These are phyloP conservation scores for Hypomyces rosellus DNA, from an alignment of 2,329 filamentous ascomycete species.

Conservation along the genomic window DNA sequence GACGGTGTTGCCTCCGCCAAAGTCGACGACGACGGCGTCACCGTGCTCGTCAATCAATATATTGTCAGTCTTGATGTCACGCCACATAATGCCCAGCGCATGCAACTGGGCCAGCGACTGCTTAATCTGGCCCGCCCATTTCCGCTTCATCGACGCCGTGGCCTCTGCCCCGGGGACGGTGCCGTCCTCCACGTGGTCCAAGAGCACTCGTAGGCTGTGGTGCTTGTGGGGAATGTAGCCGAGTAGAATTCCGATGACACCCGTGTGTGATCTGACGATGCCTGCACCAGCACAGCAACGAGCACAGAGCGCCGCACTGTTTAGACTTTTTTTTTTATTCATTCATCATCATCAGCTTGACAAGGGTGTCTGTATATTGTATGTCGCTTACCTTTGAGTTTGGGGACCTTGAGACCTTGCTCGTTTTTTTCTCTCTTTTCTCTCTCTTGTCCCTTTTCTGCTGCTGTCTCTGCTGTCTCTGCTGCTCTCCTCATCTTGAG, in stretches of 20 bases:
- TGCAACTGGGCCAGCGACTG: background rate
- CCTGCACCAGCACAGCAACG: too few relatives aligned
- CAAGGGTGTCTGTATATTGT: too few relatives aligned
- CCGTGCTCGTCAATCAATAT: background rate
- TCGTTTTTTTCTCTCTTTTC: too few relatives aligned
- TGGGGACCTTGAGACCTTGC: too few relatives aligned
- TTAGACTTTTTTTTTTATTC: too few relatives aligned
- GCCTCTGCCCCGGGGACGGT: background rate
- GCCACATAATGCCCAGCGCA: background rate
- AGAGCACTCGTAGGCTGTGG: background rate
- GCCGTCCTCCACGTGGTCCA: background rate
- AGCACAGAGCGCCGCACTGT: too few relatives aligned
- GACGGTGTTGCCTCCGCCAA: background rate
- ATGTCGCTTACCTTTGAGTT: too few relatives aligned
- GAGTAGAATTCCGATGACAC: background rate
- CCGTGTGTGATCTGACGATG: too few relatives aligned
- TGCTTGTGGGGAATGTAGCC: background rate
- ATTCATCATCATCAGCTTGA: too few relatives aligned
- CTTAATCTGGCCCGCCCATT: background rate
- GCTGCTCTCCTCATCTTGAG: too few relatives aligned
- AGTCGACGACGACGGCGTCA: background rate
- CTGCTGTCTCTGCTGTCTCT: too few relatives aligned
- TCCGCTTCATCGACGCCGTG: background rate
- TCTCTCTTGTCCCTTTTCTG: too few relatives aligned
- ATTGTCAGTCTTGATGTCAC: background rate